Conservation (phyloP, 2,329 filamentous ascomycete genomes). For the Didymella sp. region DNA sequence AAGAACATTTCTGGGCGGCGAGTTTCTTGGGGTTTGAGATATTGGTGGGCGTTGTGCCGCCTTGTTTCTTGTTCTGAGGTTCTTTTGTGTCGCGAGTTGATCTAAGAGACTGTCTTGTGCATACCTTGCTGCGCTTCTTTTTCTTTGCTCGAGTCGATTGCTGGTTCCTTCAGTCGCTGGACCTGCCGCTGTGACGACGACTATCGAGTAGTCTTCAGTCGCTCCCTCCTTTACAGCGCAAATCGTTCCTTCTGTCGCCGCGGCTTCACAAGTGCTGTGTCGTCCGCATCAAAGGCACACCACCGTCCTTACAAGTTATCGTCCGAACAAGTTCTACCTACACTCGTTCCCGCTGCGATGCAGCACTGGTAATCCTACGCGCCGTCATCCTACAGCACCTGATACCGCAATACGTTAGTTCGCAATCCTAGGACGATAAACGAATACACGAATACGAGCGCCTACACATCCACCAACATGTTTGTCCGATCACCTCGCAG, state of each 20-base stretch:
- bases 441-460: constrained; percentile 32
- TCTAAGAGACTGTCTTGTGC: constrained; percentile 12
- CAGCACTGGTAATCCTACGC: constrained; percentile 30
- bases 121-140: background rate
- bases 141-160: background rate
- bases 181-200: constrained; percentile 8
- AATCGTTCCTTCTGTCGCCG: constrained; percentile 1
- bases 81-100: background rate
- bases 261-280: constrained; percentile 14
- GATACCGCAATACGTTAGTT: constrained; percentile 29
- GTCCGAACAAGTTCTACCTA: constrained; percentile 1
- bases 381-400: constrained; percentile 16
- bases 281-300: constrained; percentile 1
- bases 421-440: constrained; percentile 19
- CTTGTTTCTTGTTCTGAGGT: constrained; percentile 16
- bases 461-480: constrained; percentile 32
- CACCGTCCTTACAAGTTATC: constrained; percentile 18
- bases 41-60: constrained; percentile 5
- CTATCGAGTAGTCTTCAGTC: constrained; percentile 7
- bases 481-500: constrained; percentile 49
- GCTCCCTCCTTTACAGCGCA: constrained; percentile 8
- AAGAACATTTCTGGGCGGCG: constrained; percentile 9
- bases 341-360: constrained; percentile 26
- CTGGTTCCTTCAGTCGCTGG: constrained; percentile 4
- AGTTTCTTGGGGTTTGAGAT: constrained; percentile 13